Evolutionary conservation across 495 filamentous ascomycete genomes (phyloP), one percentile per base, ranked within the genome.

Genomic region (Endocarpon pusillum): DNA sequence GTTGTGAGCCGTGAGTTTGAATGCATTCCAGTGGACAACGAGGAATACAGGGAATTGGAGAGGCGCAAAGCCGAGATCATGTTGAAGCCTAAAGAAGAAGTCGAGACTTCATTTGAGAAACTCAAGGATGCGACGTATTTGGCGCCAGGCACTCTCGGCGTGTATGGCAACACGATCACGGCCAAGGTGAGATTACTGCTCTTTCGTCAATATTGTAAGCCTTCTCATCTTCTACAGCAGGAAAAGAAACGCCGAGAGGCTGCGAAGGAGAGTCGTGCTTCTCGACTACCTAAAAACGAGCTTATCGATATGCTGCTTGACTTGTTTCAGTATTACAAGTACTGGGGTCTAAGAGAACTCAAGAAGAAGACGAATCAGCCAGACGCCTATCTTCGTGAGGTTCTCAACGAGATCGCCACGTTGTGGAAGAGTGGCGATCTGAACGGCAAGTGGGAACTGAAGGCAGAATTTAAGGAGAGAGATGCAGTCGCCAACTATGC

Each of bases 281-380:
- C 78, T 2, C 83, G 89, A 50, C 81, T 94, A 61, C 73, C 82
- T 4, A 71, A 78, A 49, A 78, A 81, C 60, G 76, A 85, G 49
- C 73, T 97, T 23, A 54, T 92, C 56, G 83, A 94, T 51, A 59
- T 60, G 26, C 73, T 97, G 38, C 84, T 82, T 59, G 51, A 61
- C 11, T 79, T 73, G 47, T 97, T 96, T 69, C 67, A 73, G 21
- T 54, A 73, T 33, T 92, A 78, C 62, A 70, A 69, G 34, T 94
- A 85, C 55, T 96, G 87, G 87, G 68, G 78, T 12, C 77, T 96
- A 61, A 85, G 79, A 45, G 68, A 71, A 0, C 68, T 97, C 42
- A 78, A 80, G 39, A 58, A 65, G 15, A 54, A 60, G 40, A 65
- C 86, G 21, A 61, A 69, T 33, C 89, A 97, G 58, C 89, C 89